Percentiles rank a stretch among this genome's conserved stretches.
Conservation (phyloP, 164 flowering plant species). For the Amborella trichopoda region DNA sequence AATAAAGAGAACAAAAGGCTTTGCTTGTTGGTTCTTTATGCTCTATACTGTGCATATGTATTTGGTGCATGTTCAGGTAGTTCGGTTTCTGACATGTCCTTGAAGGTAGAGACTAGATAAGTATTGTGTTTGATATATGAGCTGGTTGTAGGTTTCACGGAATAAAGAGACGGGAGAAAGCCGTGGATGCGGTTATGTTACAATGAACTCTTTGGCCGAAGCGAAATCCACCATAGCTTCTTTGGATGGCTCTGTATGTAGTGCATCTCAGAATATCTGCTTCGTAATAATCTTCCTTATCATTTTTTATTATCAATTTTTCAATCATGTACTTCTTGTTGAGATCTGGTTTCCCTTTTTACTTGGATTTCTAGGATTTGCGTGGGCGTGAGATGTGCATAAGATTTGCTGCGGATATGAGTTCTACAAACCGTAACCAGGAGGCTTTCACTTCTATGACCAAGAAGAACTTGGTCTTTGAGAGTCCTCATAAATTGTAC, state of each 20-base stretch:
- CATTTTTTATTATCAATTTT: not conserved
- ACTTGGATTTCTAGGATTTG: conserved; percentile 24
- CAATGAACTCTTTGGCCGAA: conserved; percentile 23
- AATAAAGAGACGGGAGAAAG: conserved; percentile 33
- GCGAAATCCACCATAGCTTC: conserved; percentile 28
- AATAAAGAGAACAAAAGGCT: too few species aligned
- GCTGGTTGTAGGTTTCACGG: conserved; percentile 27
- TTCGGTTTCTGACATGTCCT: too few species aligned
- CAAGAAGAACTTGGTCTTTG: conserved; percentile 18
- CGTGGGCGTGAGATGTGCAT: conserved; percentile 40
- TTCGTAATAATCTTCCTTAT: not conserved
- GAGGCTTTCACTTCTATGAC: conserved; percentile 10
- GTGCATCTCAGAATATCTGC: not conserved
- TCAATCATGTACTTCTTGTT: not conserved
- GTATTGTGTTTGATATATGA: not conserved
- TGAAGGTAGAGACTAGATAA: too few species aligned
- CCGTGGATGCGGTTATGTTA: conserved; percentile 31
- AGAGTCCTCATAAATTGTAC: conserved; percentile 31
- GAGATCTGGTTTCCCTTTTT: not conserved
- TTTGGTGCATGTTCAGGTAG: too few species aligned
- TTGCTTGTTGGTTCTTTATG: too few species aligned
- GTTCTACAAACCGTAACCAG: conserved; percentile 8
- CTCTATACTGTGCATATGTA: too few species aligned
- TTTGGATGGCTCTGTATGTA: conserved; percentile 41
- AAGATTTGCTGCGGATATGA: conserved; percentile 19